phyloP scores from a whole-genome alignment of 2,329 filamentous ascomycete species.

The Botrytis aclada region DNA sequence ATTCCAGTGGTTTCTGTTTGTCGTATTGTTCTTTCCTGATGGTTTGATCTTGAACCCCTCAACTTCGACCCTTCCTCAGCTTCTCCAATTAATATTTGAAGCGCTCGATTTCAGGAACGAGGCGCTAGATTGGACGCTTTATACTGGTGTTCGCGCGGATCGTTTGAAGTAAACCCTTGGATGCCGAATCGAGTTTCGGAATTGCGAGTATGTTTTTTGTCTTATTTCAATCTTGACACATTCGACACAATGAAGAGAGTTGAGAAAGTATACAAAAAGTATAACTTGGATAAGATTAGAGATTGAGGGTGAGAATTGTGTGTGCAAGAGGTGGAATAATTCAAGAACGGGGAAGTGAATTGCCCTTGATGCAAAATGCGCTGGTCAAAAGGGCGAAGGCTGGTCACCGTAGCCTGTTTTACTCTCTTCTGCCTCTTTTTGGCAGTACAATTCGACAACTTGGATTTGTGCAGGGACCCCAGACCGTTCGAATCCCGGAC shows the following conservation, averaged over 20 bases:
- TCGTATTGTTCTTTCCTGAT: constrained; percentile 7
- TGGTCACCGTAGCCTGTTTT: constrained; percentile 17
- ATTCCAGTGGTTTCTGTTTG: not conserved
- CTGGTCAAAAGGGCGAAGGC: constrained; percentile 19
- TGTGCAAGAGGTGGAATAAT: not conserved
- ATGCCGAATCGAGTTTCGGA: not conserved
- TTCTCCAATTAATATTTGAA: not conserved
- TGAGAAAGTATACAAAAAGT: not conserved
- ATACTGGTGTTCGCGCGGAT: not conserved
- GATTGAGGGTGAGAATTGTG: not conserved
- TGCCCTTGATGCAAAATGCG: constrained; percentile 20
- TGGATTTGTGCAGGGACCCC: not conserved
- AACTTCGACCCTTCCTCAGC: not conserved
- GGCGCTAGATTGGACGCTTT: constrained; percentile 6
- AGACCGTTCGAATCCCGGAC: not conserved
- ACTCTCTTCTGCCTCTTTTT: not conserved
- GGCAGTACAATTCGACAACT: not conserved
- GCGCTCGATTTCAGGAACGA: constrained; percentile 9
- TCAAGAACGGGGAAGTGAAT: constrained; percentile 4
- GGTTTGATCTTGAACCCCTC: not conserved
- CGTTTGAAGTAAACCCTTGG: constrained; percentile 7
- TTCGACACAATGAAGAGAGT: not conserved
- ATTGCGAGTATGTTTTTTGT: not conserved
- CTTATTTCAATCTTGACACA: not conserved
- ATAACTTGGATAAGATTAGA: not conserved